Evolutionary conservation across 108 stramenopile species (phyloP), one percentile per base, ranked within the genome.

Genomic region (Cyclostephanos tholiformis): DNA sequence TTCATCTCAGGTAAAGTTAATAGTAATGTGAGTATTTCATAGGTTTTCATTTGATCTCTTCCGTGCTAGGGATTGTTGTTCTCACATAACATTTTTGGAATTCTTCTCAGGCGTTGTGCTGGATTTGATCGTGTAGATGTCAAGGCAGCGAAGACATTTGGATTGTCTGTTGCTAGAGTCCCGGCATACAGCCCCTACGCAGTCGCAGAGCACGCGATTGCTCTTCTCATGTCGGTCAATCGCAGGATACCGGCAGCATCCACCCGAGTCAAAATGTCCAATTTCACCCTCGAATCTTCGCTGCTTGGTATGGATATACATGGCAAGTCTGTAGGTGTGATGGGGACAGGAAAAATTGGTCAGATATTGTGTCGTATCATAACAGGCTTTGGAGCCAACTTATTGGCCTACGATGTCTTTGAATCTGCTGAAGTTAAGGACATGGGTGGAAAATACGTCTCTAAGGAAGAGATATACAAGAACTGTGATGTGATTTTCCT

Each of bases 141-240:
- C 16, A 84, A 84, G 58, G 89, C 88, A 2, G 90, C 90, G 19
- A 70, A 83, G 50, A 78, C 87, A 8, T 87, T 82, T 56, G 89
- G 86, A 7, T 19, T 94, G 13, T 82, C 85, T 12, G 82, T 94
- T 19, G 85, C 84, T 8, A 81, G 91, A 41, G 93, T 94, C 27
- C 93, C 93, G 23, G 91, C 91, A 26, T 94, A 94, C 77, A 81
- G 73, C 59, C 91, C 93, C 11, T 91, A 93, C 76, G 92, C 92
- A 4, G 89, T 93, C 1, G 90, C 92, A 26, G 92, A 93, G 79
- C 86, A 89, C 62, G 89, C 87, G 7, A 83, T 93, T 55, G 84
- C 89, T 22, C 79, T 93, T 38, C 83, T 91, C 70, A 90, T 93
- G 92, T 64, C 85, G 23, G 69, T 93, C 25, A 91, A 91, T 63